These are phyloP conservation scores for Ascochyta fabae DNA, from an alignment of 2,329 filamentous ascomycete genomes.

Conservation along the genomic window DNA sequence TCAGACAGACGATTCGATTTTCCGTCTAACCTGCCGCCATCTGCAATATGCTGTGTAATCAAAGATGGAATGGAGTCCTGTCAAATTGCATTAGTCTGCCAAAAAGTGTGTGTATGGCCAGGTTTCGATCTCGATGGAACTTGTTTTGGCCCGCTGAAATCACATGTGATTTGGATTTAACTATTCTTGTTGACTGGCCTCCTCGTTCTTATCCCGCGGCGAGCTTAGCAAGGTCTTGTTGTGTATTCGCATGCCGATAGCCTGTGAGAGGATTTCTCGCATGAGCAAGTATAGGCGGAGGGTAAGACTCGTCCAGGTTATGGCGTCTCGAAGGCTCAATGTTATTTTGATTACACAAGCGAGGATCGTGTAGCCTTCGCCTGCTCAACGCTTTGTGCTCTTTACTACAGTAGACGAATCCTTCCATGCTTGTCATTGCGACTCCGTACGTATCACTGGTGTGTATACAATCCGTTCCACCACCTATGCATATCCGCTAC, in stretches of 20 bases:
- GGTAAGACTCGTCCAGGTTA: not conserved
- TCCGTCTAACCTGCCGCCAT: not conserved
- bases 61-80: not conserved
- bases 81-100: not conserved
- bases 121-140: not conserved
- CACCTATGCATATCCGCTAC: not conserved
- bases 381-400: not conserved
- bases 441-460: not conserved
- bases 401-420: not conserved
- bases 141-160: not conserved
- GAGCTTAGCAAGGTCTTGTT: too few species aligned
- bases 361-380: not conserved
- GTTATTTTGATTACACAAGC: not conserved
- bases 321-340: not conserved
- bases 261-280: not conserved
- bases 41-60: not conserved
- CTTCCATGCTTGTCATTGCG: not conserved
- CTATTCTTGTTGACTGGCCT: too few species aligned
- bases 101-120: not conserved
- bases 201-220: too few species aligned
- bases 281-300: not conserved
- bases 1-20: not conserved
- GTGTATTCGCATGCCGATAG: too few species aligned
- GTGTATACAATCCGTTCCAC: constrained; percentile 6
- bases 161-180: not conserved